phyloP scores from a whole-genome alignment of 2,329 filamentous ascomycete genomes.

The Paraphoma chrysanthemicola region DNA sequence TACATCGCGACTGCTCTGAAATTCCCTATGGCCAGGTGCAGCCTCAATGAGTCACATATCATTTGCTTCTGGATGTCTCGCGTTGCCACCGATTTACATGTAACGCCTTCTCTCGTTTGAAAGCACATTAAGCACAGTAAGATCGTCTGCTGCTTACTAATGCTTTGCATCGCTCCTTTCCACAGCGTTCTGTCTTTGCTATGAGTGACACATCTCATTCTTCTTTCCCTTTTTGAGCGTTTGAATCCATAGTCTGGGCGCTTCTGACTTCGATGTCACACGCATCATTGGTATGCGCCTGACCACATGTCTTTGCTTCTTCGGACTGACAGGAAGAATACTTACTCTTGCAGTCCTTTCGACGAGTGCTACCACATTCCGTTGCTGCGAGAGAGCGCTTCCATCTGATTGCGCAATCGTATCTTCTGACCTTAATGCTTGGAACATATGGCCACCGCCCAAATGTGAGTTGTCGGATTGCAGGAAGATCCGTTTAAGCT shows the following conservation, averaged over 20 bases:
- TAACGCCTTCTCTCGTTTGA: too few species aligned
- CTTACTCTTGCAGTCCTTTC: neutral
- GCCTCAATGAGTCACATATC: too few species aligned
- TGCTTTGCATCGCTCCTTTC: too few species aligned
- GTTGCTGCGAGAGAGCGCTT: neutral
- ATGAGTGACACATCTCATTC: neutral
- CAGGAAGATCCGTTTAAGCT: neutral
- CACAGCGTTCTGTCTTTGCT: too few species aligned
- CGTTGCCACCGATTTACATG: too few species aligned
- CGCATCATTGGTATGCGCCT: too few species aligned
- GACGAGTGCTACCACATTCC: neutral
- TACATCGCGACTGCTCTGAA: too few species aligned
- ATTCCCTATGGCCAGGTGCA: too few species aligned
- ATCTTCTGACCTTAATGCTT: neutral
- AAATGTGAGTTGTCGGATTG: neutral
- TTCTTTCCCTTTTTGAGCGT: neutral
- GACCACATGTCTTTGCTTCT: neutral
- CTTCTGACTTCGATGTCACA: neutral
- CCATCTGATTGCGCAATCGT: neutral
- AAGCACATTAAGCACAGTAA: too few species aligned
- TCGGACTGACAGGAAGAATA: neutral
- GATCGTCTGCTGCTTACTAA: too few species aligned
- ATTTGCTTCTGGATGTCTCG: too few species aligned
- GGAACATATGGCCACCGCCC: conserved; percentile 1
- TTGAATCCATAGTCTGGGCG: neutral